phyloP scores from a whole-genome alignment of 768 basidiomycete species.

The Panus rudis region DNA sequence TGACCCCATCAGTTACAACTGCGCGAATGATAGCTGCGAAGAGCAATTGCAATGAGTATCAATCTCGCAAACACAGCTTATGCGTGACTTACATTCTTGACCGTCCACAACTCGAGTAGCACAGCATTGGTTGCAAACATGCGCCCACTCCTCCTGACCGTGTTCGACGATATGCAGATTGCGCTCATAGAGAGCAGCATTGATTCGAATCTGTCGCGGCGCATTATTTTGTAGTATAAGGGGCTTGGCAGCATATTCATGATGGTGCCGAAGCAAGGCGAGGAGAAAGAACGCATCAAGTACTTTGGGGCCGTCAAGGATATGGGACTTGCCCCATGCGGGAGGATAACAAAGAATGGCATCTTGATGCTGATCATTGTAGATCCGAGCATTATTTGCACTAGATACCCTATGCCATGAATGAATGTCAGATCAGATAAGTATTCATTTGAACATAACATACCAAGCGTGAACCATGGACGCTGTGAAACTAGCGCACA shows the following conservation, averaged over 20 bases:
- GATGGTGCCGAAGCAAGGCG: not conserved
- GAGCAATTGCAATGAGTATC: too few species aligned
- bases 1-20: not conserved
- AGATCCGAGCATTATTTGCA: not conserved
- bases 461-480: not conserved
- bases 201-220: not conserved
- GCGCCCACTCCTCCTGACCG: not conserved
- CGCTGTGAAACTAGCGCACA: not conserved
- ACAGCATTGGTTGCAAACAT: not conserved
- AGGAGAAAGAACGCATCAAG: not conserved
- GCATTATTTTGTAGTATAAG: not conserved
- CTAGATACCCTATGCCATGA: not conserved
- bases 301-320: not conserved
- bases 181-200: not conserved
- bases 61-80: too few species aligned
- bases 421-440: not conserved
- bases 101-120: not conserved
- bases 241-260: not conserved
- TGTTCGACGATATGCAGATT: not conserved
- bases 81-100: not conserved
- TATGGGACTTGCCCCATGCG: too few species aligned
- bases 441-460: not conserved
- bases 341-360: not conserved
- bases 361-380: not conserved
- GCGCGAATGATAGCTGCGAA: not conserved